phyloP scores from a whole-genome alignment of 2,329 filamentous ascomycete species.

The Fusarium musae region DNA sequence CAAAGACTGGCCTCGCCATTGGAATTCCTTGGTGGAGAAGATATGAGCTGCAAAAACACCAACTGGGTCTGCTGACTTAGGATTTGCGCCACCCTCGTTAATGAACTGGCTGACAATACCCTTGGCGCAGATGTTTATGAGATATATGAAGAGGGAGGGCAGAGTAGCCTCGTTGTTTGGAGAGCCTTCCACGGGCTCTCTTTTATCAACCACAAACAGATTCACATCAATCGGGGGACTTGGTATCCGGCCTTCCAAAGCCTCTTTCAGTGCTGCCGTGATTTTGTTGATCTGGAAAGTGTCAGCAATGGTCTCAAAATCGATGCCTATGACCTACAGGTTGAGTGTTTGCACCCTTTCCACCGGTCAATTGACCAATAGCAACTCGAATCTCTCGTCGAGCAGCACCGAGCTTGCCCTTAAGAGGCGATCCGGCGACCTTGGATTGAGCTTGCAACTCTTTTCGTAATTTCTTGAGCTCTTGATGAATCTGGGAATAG shows the following conservation, averaged over 20 bases:
- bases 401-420: conserved; percentile 75
- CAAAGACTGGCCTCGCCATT: conserved; percentile 74
- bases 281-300: conserved; percentile 50
- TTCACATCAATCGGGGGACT: conserved; percentile 65
- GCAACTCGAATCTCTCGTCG: conserved; percentile 76
- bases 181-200: conserved; percentile 61
- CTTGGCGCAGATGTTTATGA: conserved; percentile 82
- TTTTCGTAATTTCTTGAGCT: conserved; percentile 75
- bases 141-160: conserved; percentile 76
- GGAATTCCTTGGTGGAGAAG: conserved; percentile 75
- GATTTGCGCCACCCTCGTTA: conserved; percentile 71
- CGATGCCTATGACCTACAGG: conserved; percentile 47
- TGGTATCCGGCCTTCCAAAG: conserved; percentile 62
- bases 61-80: conserved; percentile 77
- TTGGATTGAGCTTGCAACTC: conserved; percentile 68
- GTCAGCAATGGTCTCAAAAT: conserved; percentile 24
- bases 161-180: conserved; percentile 64
- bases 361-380: conserved; percentile 78
- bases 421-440: conserved; percentile 59
- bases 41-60: conserved; percentile 81
- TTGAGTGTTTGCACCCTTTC: conserved; percentile 67
- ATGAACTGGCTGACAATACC: conserved; percentile 76
- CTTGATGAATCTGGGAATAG: conserved; percentile 70
- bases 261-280: conserved; percentile 60
- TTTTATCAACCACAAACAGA: conserved; percentile 61